phyloP scores from a whole-genome alignment of 2,329 filamentous ascomycete genomes.

The Epichloe festucae region DNA sequence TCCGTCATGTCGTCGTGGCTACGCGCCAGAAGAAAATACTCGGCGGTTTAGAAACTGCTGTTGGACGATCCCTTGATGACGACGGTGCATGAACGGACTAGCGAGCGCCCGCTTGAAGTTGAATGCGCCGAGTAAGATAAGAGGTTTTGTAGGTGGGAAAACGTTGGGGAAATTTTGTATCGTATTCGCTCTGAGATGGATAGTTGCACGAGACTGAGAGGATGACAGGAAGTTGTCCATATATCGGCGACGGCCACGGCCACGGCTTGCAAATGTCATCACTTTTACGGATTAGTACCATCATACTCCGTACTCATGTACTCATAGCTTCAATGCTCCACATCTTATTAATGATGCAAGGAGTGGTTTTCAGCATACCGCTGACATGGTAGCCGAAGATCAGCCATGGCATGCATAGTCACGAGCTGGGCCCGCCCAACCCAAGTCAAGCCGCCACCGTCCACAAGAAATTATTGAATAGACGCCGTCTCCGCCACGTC shows the following conservation, averaged over 20 bases:
- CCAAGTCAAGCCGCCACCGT: background rate
- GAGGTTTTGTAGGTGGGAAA: background rate
- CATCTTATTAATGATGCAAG: no score
- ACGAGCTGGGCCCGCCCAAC: background rate
- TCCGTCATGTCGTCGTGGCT: slow-evolving; percentile 48
- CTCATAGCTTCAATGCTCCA: no score
- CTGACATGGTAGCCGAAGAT: background rate
- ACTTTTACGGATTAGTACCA: no score
- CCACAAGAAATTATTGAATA: background rate
- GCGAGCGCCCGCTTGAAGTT: background rate
- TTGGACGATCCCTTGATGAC: background rate
- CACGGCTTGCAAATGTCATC: background rate
- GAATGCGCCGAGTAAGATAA: background rate
- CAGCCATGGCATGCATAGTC: background rate
- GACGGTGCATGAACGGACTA: background rate
- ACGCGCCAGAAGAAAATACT: slow-evolving; percentile 3
- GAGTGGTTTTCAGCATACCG: no score
- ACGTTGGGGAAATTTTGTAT: background rate
- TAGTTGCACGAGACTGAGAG: no score
- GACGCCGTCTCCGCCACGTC: background rate
- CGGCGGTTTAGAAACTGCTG: background rate
- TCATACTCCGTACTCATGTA: no score
- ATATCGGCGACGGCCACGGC: background rate
- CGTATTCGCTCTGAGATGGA: no score
- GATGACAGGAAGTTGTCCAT: no score